Conservation (phyloP, 2,329 filamentous ascomycete genomes). For the Arthroderma sp. region DNA sequence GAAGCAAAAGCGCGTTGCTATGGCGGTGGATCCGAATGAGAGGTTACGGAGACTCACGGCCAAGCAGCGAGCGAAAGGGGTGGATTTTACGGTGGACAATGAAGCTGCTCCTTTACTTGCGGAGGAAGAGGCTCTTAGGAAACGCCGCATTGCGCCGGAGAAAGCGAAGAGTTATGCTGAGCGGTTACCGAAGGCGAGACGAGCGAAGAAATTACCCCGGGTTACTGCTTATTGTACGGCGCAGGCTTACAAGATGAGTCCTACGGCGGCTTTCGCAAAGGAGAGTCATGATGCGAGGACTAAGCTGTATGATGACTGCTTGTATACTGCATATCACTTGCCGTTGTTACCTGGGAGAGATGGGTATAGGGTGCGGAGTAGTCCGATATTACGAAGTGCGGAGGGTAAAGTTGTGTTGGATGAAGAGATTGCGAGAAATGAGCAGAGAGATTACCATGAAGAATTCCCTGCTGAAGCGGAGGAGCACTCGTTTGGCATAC, state of each 20-base stretch:
- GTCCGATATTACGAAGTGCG: slow-evolving; percentile 81
- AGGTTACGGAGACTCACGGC: slow-evolving; percentile 22
- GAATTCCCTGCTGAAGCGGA: slow-evolving; percentile 64
- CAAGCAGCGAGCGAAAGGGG: slow-evolving; percentile 23
- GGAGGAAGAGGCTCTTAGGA: slow-evolving; percentile 50
- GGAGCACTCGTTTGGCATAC: slow-evolving; percentile 33
- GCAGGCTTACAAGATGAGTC: slow-evolving; percentile 78
- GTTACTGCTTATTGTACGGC: slow-evolving; percentile 95
- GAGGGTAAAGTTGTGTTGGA: slow-evolving; percentile 88
- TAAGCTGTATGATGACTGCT: slow-evolving; percentile 93
- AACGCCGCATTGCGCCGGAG: slow-evolving; percentile 35
- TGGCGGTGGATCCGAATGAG: slow-evolving; percentile 13
- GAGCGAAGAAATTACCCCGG: slow-evolving; percentile 74
- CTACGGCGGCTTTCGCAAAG: slow-evolving; percentile 77
- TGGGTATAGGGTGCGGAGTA: slow-evolving; percentile 77
- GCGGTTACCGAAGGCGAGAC: slow-evolving; percentile 71
- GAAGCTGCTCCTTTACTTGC: slow-evolving; percentile 36
- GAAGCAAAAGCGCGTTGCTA: neutral
- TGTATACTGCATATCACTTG: slow-evolving; percentile 90
- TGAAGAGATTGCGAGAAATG: slow-evolving; percentile 89
- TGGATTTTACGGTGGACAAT: slow-evolving; percentile 45
- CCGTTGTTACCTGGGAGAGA: slow-evolving; percentile 75
- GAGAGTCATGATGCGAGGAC: slow-evolving; percentile 81
- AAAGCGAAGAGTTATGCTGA: slow-evolving; percentile 85
- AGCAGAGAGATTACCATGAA: slow-evolving; percentile 76